These are phyloP conservation scores for Suillus decipiens DNA, from an alignment of 768 basidiomycete genomes.

Conservation along the genomic window DNA sequence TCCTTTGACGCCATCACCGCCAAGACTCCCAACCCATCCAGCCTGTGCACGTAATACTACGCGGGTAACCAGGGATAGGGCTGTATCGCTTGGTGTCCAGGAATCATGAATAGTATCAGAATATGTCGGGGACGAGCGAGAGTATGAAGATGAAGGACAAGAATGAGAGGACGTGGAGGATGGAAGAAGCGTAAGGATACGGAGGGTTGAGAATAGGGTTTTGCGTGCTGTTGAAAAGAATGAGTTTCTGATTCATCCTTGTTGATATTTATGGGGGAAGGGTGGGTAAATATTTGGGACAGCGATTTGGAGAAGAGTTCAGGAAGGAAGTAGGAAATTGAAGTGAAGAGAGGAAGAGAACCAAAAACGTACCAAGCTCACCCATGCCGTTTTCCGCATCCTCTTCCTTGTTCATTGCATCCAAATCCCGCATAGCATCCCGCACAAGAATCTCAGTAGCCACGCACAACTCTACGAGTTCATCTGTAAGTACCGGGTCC, in stretches of 20 bases:
- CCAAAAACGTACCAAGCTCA: slow-evolving; percentile 3
- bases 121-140: neutral
- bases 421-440: neutral
- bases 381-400: neutral
- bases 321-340: neutral
- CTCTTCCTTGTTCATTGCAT: neutral
- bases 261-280: neutral
- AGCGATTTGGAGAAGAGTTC: neutral
- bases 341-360: neutral
- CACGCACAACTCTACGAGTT: slow-evolving; percentile 2
- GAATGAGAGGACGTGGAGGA: neutral
- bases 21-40: neutral
- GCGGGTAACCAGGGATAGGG: neutral
- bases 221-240: neutral
- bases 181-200: slow-evolving; percentile 5
- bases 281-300: neutral
- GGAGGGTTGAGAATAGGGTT: slow-evolving; percentile 1
- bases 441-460: slow-evolving; percentile 2
- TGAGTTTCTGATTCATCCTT: neutral
- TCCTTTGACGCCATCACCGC: neutral
- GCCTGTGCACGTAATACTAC: slow-evolving; percentile 5
- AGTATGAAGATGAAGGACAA: neutral
- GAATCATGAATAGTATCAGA: neutral
- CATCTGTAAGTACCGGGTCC: neutral
- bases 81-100: neutral